A percentile compares a stretch with the other conserved stretches of the same genome.
These are phyloP conservation scores for Protoeuglena noctilucae DNA, from an alignment of 139 green algal genomes.

Conservation along the genomic window DNA sequence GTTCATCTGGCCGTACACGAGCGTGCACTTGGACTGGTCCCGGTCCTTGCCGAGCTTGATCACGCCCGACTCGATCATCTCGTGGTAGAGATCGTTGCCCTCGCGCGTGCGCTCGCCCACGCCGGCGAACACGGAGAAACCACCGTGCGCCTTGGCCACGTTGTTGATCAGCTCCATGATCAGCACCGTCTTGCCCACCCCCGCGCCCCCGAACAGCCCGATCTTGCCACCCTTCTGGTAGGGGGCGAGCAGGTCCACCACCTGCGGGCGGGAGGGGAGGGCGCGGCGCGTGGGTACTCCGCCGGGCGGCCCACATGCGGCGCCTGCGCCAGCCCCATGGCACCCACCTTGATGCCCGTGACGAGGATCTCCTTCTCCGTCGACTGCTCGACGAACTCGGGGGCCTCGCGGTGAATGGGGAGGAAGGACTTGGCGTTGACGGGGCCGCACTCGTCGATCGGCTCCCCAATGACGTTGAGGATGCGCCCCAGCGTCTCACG, in stretches of 20 bases:
- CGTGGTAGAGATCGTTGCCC: conserved; percentile 97
- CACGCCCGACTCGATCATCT: conserved; percentile 99
- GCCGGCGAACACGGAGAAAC: conserved; percentile 99
- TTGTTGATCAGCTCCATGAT: conserved; percentile 99
- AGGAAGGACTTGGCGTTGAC: conserved; percentile 58
- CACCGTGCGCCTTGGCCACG: conserved; percentile 97
- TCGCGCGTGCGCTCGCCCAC: conserved; percentile 97
- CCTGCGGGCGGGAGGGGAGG: conserved; percentile 34
- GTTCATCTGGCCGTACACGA: conserved; percentile 99
- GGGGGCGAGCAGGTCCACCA: conserved; percentile 94
- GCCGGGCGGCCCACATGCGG: too few species aligned
- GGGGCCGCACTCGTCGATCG: conserved; percentile 91
- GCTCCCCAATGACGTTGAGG: conserved; percentile 99
- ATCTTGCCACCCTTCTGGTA: conserved; percentile 99
- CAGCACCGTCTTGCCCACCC: conserved; percentile 98
- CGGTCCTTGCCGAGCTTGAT: conserved; percentile 88
- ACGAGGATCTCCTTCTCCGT: conserved; percentile 95
- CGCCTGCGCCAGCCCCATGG: too few species aligned
- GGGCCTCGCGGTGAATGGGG: conserved; percentile 92
- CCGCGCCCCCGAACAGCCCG: conserved; percentile 94
- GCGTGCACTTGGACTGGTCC: conserved; percentile 87
- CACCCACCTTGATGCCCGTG: conserved; percentile 97
- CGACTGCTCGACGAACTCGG: conserved; percentile 82
- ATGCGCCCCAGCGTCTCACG: conserved; percentile 92
- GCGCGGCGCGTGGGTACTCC: too few species aligned